Base-by-base conservation (phyloP, 2,329 filamentous ascomycete genomes). In the Epichloe baconii region DNA sequence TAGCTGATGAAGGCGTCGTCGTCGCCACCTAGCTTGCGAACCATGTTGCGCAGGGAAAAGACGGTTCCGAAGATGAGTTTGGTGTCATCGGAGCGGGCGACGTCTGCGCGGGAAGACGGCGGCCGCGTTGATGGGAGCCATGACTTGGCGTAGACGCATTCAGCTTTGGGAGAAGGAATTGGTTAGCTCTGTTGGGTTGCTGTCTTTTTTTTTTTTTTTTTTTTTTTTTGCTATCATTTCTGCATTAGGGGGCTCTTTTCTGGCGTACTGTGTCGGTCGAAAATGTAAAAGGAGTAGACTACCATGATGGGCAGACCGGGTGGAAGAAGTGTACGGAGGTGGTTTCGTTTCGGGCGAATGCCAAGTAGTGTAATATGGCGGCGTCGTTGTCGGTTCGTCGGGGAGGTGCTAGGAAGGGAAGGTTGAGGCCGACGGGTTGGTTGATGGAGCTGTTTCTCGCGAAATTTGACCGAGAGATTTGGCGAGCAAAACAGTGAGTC, bases 251-350 rank as follows among this genome's bases (percentile, higher is more conserved):
- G 17, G 14, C 6, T 15, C 12, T 38, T 38, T n/a, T 38, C 7
- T 38, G 5, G 47, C 79, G 65, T 77, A 96, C 93, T 95, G 71
- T 98, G 93, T 58, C 93, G 85, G 72, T 98, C 93, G 68, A 98
- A 98, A 66, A 98, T 96, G 76, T 95, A 95, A 72, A 98, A 95
- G 54, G 89, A 90, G 72, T 94, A 97, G 68, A 97, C 86, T 54
- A 86, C 83, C 93, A 98, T 97, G 64, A 60, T 73, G 67, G 50
- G 31, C 47, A 15, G 26, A 26, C 14, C 8, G 38, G 21, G 23
- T 37, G 15, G 37, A 10, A 3, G 15, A 10, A 31, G 10, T 31
- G 31, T 31, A 31, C 3, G 31, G 31, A 31, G 31, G 31, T 11
- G 31, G 31, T 31, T 31, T 31, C 26, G 26, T 31, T 31, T 31